Conservation (phyloP, 1,284 basidiomycete genomes). For the Fomitiporia mediterranea region DNA sequence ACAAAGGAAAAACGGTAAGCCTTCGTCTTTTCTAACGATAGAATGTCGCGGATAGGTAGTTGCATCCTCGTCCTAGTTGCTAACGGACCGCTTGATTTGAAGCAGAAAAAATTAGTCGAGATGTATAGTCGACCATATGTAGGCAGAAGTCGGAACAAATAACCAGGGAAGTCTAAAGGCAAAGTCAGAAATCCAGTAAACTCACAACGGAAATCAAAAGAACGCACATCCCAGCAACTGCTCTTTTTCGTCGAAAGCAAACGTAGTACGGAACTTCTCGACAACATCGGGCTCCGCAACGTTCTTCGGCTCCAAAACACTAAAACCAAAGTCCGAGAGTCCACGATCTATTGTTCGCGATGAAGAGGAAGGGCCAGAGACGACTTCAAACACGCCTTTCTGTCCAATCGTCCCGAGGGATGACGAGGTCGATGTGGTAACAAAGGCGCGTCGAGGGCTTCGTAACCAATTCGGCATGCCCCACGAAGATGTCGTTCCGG, state of each 20-base stretch:
- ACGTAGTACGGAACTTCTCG: slow-evolving; percentile 74
- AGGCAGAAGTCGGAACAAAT: slow-evolving; percentile 81
- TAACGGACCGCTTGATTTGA: slow-evolving; percentile 77
- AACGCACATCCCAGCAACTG: slow-evolving; percentile 78
- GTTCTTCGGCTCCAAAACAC: slow-evolving; percentile 66
- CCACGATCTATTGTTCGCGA: slow-evolving; percentile 22
- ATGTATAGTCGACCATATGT: slow-evolving; percentile 84
- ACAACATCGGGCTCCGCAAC: slow-evolving; percentile 56
- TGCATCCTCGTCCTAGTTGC: slow-evolving; percentile 85
- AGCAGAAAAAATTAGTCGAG: slow-evolving; percentile 86
- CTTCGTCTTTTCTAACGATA: slow-evolving; percentile 80
- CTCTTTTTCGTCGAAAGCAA: slow-evolving; percentile 86
- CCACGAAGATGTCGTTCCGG: slow-evolving; percentile 42
- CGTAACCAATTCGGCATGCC: slow-evolving; percentile 71
- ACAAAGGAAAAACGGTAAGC: slow-evolving; percentile 87
- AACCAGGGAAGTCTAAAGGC: slow-evolving; percentile 76
- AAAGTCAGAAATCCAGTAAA: background rate
- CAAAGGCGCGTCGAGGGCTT: slow-evolving; percentile 44
- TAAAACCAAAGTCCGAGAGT: slow-evolving; percentile 63
- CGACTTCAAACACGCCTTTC: slow-evolving; percentile 45
- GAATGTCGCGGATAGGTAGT: slow-evolving; percentile 83
- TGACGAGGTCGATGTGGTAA: slow-evolving; percentile 20
- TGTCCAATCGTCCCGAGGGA: slow-evolving; percentile 21
- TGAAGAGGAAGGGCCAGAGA: slow-evolving; percentile 17
- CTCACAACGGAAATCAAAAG: background rate